Base-by-base conservation (phyloP, 1,284 basidiomycete species). In the Farysia itapuensis region DNA sequence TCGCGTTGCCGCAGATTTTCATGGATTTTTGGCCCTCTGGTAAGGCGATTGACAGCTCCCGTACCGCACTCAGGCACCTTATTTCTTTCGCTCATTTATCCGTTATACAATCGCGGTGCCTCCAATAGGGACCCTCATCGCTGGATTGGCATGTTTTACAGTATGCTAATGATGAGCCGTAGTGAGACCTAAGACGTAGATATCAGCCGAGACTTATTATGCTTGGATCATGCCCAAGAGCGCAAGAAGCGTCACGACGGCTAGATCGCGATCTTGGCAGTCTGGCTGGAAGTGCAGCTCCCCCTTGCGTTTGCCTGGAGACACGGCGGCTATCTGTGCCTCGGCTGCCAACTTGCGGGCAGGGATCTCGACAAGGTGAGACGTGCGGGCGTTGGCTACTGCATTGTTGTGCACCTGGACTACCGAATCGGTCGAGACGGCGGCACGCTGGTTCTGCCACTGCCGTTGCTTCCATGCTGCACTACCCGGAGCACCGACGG, bases 391-490 rank as follows among this genome's bases (percentile, higher is more conserved):
- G 21, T 60, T 54, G 43, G 45, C 43, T 23, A 60, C 57, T 0
- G 57, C 57, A 46, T 54, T 60, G 40, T 60, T 39, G 23, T 53
- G 50, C 23, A 53, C 45, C 9, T 53, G 9, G 8, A 33, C 45
- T 39, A 53, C 43, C 19, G 50, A 51, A 20, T 60, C 57, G 29
- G 35, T 53, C 35, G 50, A 60, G 21, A 54, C 36, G 3, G 46
- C 57, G 14, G 57, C 57, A 14, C 57, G 21, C 25, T 33, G 46
- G 16, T 60, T 43, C 40, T 60, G 57, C 57, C 57, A 60, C 19
- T 53, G 20, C 23, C 43, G 44, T 15, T 52, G 50, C 12, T 46
- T 46, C 5, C 46, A 42, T 4, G 32, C 35, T 11, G 34, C 42
- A n/a, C 33, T 43, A 7, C 43, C 50, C 0, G 14, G 23, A 1